Percentiles rank a stretch among this genome's conserved stretches.
Conservation (phyloP, 352 stramenopile genomes). For the Globisporangium apiculatum region DNA sequence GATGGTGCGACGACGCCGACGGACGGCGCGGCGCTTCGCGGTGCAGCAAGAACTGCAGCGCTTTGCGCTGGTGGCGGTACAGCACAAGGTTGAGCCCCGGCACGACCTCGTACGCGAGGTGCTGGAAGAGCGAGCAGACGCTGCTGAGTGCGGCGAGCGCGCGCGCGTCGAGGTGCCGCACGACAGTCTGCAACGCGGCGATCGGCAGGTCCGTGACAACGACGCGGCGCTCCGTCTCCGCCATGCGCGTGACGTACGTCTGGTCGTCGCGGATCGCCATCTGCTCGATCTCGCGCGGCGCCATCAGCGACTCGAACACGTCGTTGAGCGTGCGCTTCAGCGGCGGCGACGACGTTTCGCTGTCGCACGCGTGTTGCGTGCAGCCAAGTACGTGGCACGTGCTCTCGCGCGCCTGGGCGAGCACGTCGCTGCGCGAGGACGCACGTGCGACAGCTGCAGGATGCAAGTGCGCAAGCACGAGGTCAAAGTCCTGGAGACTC, state of each 20-base stretch:
- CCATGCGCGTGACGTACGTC: constrained; percentile 55
- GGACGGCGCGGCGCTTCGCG: constrained; percentile 33
- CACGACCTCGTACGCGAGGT: constrained; percentile 79
- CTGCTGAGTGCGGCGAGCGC: constrained; percentile 50
- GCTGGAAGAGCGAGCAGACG: constrained; percentile 70
- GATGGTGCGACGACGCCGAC: constrained; percentile 22
- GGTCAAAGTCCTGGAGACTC: constrained; percentile 42
- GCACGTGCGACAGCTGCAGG: constrained; percentile 28
- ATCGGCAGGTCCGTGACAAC: constrained; percentile 63
- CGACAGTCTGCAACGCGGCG: constrained; percentile 41
- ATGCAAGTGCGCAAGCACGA: constrained; percentile 56
- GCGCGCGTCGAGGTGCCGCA: constrained; percentile 53
- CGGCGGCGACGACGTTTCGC: constrained; percentile 5
- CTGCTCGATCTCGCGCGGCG: constrained; percentile 42
- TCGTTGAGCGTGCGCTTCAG: constrained; percentile 47
- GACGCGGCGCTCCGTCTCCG: constrained; percentile 19
- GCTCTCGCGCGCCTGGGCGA: constrained; percentile 32
- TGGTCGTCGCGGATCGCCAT: constrained; percentile 65
- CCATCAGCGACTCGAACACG: constrained; percentile 61
- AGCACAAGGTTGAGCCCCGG: constrained; percentile 64
- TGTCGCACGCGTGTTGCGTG: constrained; percentile 29
- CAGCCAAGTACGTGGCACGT: constrained; percentile 66
- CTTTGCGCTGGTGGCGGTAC: constrained; percentile 67
- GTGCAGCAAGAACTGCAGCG: constrained; percentile 73
- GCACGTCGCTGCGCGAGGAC: constrained; percentile 3